phyloP scores from a whole-genome alignment of 75 land plant species.

The Sequoiadendron giganteum region DNA sequence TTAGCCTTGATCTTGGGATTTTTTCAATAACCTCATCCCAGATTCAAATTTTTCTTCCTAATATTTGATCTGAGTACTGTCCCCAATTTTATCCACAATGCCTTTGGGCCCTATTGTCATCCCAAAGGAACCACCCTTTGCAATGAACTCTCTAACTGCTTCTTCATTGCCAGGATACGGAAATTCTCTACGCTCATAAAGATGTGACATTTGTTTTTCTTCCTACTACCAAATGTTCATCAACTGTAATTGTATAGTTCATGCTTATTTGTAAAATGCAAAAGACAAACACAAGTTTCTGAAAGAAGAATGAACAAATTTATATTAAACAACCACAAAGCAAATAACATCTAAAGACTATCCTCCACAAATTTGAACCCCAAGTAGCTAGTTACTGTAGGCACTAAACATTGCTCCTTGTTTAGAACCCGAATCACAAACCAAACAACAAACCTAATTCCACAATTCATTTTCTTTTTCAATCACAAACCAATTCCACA shows the following conservation, averaged over 20 bases:
- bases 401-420: too few species aligned
- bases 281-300: neutral
- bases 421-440: too few species aligned
- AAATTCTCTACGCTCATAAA: slow-evolving; percentile 58
- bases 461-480: too few species aligned
- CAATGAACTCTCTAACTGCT: slow-evolving; percentile 71
- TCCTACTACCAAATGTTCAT: slow-evolving; percentile 29
- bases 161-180: slow-evolving; percentile 77
- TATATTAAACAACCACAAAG: neutral
- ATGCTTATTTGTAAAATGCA: too few species aligned
- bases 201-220: slow-evolving; percentile 59
- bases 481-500: too few species aligned
- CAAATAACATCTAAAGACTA: neutral
- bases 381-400: too few species aligned
- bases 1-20: slow-evolving; percentile 73
- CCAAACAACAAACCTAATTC: too few species aligned
- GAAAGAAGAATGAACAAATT: neutral
- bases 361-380: neutral
- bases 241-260: neutral
- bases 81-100: slow-evolving; percentile 30
- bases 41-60: slow-evolving; percentile 66
- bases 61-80: slow-evolving; percentile 39
- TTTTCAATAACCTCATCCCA: slow-evolving; percentile 67
- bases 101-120: slow-evolving; percentile 71
- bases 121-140: slow-evolving; percentile 61